These are phyloP conservation scores for Paratinospora sagittata DNA, from an alignment of 164 flowering plant species.

Conservation along the genomic window DNA sequence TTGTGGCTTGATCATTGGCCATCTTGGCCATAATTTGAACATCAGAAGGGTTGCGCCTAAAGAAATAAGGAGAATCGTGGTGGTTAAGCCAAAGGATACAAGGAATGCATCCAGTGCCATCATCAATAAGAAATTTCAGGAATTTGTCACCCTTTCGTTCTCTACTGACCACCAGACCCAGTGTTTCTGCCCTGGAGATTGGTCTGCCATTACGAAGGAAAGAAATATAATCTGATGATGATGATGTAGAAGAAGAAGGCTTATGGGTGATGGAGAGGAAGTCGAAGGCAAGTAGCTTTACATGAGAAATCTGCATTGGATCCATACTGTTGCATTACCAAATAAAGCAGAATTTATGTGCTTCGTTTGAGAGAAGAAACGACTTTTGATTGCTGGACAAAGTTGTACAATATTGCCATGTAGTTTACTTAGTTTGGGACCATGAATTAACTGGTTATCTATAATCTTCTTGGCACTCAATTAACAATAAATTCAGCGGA, in stretches of 20 bases:
- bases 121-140: conserved; percentile 67
- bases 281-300: conserved; percentile 70
- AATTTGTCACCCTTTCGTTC: conserved; percentile 51
- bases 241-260: conserved; percentile 19
- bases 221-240: conserved; percentile 14
- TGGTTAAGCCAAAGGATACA: conserved; percentile 92
- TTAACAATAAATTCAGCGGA: neutral
- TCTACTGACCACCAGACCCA: conserved; percentile 52
- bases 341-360: neutral
- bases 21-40: conserved; percentile 39
- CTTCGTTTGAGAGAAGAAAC: neutral
- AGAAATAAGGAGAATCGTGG: conserved; percentile 40
- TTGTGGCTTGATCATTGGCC: conserved; percentile 34
- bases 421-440: neutral
- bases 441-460: neutral
- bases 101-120: conserved; percentile 67
- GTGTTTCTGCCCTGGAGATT: conserved; percentile 49
- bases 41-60: conserved; percentile 39
- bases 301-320: conserved; percentile 34
- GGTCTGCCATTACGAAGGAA: conserved; percentile 28
- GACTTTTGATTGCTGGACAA: neutral
- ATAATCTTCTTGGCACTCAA: neutral
- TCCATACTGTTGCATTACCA: conserved; percentile 17
- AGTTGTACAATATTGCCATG: neutral
- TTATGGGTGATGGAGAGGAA: conserved; percentile 41